phyloP scores from a whole-genome alignment of 2,329 filamentous ascomycete genomes.

The Didymella sp. region DNA sequence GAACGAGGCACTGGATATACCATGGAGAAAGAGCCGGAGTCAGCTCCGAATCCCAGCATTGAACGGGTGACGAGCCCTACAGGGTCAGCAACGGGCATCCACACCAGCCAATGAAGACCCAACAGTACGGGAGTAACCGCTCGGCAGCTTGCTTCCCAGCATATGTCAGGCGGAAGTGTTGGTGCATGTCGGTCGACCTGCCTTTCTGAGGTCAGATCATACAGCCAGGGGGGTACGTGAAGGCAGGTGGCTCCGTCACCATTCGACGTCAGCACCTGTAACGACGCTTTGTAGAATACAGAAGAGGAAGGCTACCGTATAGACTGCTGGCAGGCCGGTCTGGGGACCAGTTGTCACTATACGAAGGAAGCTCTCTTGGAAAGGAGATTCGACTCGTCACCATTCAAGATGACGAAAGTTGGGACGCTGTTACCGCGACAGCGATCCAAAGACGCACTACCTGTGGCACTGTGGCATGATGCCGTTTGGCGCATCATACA shows the following conservation, averaged over 20 bases:
- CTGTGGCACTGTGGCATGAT: conserved; percentile 11
- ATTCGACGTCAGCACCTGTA: neutral
- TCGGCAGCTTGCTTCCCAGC: conserved; percentile 7
- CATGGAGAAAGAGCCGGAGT: conserved; percentile 50
- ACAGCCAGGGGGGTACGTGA: neutral
- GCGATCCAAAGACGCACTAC: neutral
- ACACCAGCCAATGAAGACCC: conserved; percentile 29
- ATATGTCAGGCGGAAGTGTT: neutral
- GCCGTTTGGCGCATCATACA: conserved; percentile 26
- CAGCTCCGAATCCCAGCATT: conserved; percentile 20
- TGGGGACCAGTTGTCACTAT: conserved; percentile 12
- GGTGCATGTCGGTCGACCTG: neutral
- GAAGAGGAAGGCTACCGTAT: conserved; percentile 20
- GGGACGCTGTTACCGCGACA: conserved; percentile 1
- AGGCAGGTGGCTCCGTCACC: neutral
- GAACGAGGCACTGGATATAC: conserved; percentile 68
- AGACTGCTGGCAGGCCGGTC: conserved; percentile 6
- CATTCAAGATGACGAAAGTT: neutral
- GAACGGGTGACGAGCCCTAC: conserved; percentile 21
- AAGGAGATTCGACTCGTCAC: conserved; percentile 1
- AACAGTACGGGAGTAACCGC: conserved; percentile 4
- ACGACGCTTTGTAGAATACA: neutral
- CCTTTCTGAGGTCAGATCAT: neutral
- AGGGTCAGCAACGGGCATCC: conserved; percentile 32
- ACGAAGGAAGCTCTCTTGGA: conserved; percentile 21